These are phyloP conservation scores for Fusarium pseudograminearum DNA, from an alignment of 2,329 filamentous ascomycete species.

Conservation along the genomic window DNA sequence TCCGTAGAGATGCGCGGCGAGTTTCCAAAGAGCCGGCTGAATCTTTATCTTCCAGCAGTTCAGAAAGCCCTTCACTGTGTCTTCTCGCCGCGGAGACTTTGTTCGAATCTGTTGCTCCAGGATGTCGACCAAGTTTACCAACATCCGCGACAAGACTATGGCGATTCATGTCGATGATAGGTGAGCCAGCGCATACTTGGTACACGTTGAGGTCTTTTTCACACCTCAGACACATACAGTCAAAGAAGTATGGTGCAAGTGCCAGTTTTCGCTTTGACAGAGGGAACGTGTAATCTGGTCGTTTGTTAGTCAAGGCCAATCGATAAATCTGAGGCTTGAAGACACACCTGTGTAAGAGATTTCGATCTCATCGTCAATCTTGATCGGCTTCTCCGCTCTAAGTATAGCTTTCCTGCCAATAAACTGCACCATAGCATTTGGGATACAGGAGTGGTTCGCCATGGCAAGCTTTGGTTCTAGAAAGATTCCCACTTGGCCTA, in stretches of 20 bases:
- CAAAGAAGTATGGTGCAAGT: constrained; percentile 64
- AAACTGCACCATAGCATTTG: constrained; percentile 70
- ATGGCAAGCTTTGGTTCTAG: constrained; percentile 68
- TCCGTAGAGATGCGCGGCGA: constrained; percentile 36
- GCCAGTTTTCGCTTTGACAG: constrained; percentile 57
- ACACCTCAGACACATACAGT: constrained; percentile 65
- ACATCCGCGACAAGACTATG: constrained; percentile 60
- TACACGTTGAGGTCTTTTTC: constrained; percentile 65
- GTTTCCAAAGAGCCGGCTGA: constrained; percentile 46
- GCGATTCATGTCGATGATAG: constrained; percentile 58
- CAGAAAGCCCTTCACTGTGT: constrained; percentile 47
- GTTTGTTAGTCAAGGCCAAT: not conserved
- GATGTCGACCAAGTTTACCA: constrained; percentile 46
- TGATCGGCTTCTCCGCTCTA: constrained; percentile 62
- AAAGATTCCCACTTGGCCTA: constrained; percentile 66
- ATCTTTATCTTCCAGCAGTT: constrained; percentile 44
- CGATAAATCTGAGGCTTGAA: not conserved
- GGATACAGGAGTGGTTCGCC: constrained; percentile 72
- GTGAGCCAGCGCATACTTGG: constrained; percentile 60
- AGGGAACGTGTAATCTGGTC: constrained; percentile 62
- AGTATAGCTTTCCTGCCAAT: constrained; percentile 63
- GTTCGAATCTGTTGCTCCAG: constrained; percentile 38
- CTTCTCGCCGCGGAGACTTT: constrained; percentile 35
- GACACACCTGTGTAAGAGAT: constrained; percentile 71
- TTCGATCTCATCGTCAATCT: constrained; percentile 66